Evolutionary conservation across 2,329 filamentous ascomycete genomes (phyloP).

Genomic region (Knoxdaviesia capensis): DNA sequence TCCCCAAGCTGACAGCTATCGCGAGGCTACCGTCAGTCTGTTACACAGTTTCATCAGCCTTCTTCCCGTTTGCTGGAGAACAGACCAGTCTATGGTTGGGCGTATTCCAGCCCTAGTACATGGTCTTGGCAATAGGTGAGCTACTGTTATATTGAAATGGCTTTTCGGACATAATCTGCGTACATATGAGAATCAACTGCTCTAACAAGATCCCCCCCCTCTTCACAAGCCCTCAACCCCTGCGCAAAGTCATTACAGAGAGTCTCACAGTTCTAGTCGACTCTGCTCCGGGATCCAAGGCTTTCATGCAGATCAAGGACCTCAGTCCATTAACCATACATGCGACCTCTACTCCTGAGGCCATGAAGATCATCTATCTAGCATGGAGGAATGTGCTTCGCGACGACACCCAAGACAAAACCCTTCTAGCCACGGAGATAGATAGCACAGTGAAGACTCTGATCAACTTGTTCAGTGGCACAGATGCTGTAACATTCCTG

Average conservation of each 20-base stretch:
- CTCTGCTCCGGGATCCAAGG: slow-evolving; percentile 19
- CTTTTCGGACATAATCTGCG: too few relatives aligned
- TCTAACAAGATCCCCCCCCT: too few relatives aligned
- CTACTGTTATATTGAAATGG: too few relatives aligned
- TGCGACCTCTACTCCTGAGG: slow-evolving; percentile 29
- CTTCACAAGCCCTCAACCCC: too few relatives aligned
- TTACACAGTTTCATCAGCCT: slow-evolving; percentile 40
- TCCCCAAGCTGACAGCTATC: too few relatives aligned
- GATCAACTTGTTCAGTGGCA: slow-evolving; percentile 32
- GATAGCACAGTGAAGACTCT: slow-evolving; percentile 25
- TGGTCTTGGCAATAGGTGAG: too few relatives aligned
- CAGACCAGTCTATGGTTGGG: too few relatives aligned
- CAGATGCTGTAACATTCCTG: slow-evolving; percentile 38
- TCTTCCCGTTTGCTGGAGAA: slow-evolving; percentile 19
- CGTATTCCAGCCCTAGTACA: too few relatives aligned
- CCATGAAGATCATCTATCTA: slow-evolving; percentile 32
- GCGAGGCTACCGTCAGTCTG: slow-evolving; percentile 26
- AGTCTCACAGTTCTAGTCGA: too few relatives aligned
- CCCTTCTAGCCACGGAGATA: slow-evolving; percentile 18
- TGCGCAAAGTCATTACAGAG: too few relatives aligned
- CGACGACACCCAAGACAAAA: slow-evolving; percentile 9
- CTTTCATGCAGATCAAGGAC: slow-evolving; percentile 27
- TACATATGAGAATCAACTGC: too few relatives aligned
- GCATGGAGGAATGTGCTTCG: slow-evolving; percentile 28
- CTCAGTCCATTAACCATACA: slow-evolving; percentile 34